Evolutionary conservation across 2,329 filamentous ascomycete species (phyloP), one percentile per base, ranked within the genome.

Genomic region (Arthrobotrys entomopaga): DNA sequence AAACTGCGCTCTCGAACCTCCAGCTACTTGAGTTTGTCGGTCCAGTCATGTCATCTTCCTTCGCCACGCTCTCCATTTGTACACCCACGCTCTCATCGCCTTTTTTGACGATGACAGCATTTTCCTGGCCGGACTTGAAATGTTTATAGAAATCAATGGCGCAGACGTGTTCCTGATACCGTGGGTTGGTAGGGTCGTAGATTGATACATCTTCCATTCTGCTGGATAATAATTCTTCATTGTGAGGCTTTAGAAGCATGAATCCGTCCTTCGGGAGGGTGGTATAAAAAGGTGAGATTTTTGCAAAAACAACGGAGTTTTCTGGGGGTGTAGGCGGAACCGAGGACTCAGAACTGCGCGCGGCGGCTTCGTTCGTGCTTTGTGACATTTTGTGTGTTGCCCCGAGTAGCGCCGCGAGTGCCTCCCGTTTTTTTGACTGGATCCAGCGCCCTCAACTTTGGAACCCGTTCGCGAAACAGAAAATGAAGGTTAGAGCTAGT

Each of bases 131-230:
- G 29, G 11, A 20, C 6, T 40, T 24, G 2, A 58, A 43, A n/a
- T 63, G 58, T 19, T 64, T 70, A 58, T 70, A 70, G 26, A 70
- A 70, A 58, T 70, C 65, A 26, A 63, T 43, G 3, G 65, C 58
- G 34, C 65, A 70, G 11, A 70, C 65, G 16, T 70, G 65, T 58
- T 70, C 65, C 13, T 70, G 65, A 38, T 70, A 70, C 26, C 59
- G 49, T 11, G 40, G 16, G 26, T 34, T 38, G 5, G 16, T 56
- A 1, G 24, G 38, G 40, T 56, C 48, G 15, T 19, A 11, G 26
- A 57, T 24, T n/a, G 20, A 46, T 20, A 48, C 29, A 8, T 29
- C 29, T n/a, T 43, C 20, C 34, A 59, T 26, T 8, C 40, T 8
- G 1, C 40, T 15, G 2, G 56, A 48, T 26, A 59, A 22, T 6